phyloP scores from a whole-genome alignment of 139 green algal genomes.

The Helicosporidium sp. region DNA sequence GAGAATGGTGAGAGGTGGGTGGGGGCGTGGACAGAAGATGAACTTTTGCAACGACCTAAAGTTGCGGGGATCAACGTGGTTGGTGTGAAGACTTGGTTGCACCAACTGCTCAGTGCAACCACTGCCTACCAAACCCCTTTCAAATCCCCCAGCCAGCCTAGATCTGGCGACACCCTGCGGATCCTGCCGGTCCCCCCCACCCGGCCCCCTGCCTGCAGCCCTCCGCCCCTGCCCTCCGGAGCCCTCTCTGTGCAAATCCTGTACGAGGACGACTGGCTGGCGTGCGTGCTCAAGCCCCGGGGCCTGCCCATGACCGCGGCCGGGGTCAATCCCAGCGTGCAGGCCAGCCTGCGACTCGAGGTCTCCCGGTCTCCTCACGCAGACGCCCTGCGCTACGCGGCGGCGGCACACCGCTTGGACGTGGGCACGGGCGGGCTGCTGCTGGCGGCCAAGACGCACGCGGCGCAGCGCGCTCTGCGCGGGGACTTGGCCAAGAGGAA shows the following conservation, averaged over 20 bases:
- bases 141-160: no score
- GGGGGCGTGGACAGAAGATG: no score
- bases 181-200: no score
- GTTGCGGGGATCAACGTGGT: no score
- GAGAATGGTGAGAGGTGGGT: no score
- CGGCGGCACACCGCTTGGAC: constrained; percentile 39
- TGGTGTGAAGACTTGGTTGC: no score
- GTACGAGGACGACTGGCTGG: constrained; percentile 28
- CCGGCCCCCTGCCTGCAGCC: no score
- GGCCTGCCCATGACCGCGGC: constrained; percentile 7
- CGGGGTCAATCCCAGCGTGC: not conserved
- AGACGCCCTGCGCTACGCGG: constrained; percentile 12
- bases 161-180: no score
- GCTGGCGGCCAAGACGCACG: constrained; percentile 38
- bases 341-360: constrained; percentile 1
- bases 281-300: constrained; percentile 22
- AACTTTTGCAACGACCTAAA: no score
- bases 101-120: no score
- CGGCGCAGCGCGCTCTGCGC: constrained; percentile 15
- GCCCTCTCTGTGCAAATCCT: constrained; percentile 12
- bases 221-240: no score
- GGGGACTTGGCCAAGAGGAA: constrained; percentile 18
- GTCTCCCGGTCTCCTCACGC: not conserved
- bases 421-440: constrained; percentile 39
- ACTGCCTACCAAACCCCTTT: no score